phyloP scores from a whole-genome alignment of 2,329 filamentous ascomycete species.

The Aquanectria penicillioides region DNA sequence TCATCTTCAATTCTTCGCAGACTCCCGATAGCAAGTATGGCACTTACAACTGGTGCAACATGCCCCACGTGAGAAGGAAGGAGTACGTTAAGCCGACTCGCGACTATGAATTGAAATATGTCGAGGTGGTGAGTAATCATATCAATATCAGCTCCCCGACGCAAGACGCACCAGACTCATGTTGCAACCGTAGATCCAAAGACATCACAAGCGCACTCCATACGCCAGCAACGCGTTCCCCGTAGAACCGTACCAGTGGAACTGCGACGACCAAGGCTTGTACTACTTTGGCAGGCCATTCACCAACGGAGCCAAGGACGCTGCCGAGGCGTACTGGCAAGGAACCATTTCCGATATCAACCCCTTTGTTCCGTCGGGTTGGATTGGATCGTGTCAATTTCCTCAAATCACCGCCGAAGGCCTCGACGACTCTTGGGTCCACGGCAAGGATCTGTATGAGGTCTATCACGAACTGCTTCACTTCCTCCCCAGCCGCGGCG shows the following conservation, averaged over 20 bases:
- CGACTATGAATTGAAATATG: slow-evolving; percentile 76
- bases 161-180: background rate
- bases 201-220: slow-evolving; percentile 86
- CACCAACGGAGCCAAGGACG: slow-evolving; percentile 49
- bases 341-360: slow-evolving; percentile 71
- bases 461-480: slow-evolving; percentile 77
- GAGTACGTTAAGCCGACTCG: slow-evolving; percentile 68
- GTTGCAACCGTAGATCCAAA: slow-evolving; percentile 68
- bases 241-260: slow-evolving; percentile 76
- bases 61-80: slow-evolving; percentile 78
- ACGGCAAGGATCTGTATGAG: slow-evolving; percentile 79
- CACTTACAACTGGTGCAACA: slow-evolving; percentile 85
- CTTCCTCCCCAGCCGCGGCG: slow-evolving; percentile 68
- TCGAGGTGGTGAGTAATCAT: slow-evolving; percentile 75
- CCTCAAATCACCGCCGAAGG: slow-evolving; percentile 81
- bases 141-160: background rate
- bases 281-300: slow-evolving; percentile 75
- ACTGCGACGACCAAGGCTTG: slow-evolving; percentile 75
- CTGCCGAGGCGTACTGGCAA: slow-evolving; percentile 72
- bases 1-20: slow-evolving; percentile 75
- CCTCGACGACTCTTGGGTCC: slow-evolving; percentile 78
- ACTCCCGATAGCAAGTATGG: slow-evolving; percentile 67
- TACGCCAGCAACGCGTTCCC: slow-evolving; percentile 84
- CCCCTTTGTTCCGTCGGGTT: slow-evolving; percentile 73
- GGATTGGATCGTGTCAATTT: slow-evolving; percentile 80